Evolutionary conservation across 2,329 filamentous ascomycete genomes (phyloP).

Genomic region (Rhynchosporium graminicola): DNA sequence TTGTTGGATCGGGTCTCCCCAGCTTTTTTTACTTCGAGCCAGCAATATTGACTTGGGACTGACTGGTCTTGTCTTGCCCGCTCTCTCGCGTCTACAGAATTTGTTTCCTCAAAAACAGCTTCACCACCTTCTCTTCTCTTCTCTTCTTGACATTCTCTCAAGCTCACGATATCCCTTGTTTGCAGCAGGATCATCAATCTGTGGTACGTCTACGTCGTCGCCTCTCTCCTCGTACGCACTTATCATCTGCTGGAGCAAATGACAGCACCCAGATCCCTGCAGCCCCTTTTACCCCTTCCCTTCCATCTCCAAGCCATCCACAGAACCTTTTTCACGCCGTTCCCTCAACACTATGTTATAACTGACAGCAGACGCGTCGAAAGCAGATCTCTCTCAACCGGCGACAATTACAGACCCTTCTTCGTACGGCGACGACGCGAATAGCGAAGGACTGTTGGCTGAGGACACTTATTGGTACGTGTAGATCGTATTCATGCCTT

Average conservation of each 20-base stretch:
- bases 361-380: slow-evolving; percentile 31
- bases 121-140: neutral
- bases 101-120: neutral
- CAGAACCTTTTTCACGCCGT: slow-evolving; percentile 28
- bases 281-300: slow-evolving; percentile 35
- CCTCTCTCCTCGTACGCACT: slow-evolving; percentile 17
- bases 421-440: slow-evolving; percentile 24
- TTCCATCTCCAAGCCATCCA: slow-evolving; percentile 25
- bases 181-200: slow-evolving; percentile 9
- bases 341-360: slow-evolving; percentile 20
- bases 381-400: slow-evolving; percentile 25
- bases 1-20: slow-evolving; percentile 1
- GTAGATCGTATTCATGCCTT: slow-evolving; percentile 32
- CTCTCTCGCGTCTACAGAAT: neutral
- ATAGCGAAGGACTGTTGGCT: slow-evolving; percentile 18
- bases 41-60: neutral
- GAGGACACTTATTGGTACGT: slow-evolving; percentile 34
- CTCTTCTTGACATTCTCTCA: slow-evolving; percentile 12
- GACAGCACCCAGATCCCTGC: slow-evolving; percentile 36
- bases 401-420: slow-evolving; percentile 16
- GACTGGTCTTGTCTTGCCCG: neutral
- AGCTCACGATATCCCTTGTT: slow-evolving; percentile 20
- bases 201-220: slow-evolving; percentile 21
- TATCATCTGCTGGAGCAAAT: slow-evolving; percentile 29
- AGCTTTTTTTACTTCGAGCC: slow-evolving; percentile 3